Conservation (phyloP, 2,329 filamentous ascomycete species). For the Botrytis fragariae region DNA sequence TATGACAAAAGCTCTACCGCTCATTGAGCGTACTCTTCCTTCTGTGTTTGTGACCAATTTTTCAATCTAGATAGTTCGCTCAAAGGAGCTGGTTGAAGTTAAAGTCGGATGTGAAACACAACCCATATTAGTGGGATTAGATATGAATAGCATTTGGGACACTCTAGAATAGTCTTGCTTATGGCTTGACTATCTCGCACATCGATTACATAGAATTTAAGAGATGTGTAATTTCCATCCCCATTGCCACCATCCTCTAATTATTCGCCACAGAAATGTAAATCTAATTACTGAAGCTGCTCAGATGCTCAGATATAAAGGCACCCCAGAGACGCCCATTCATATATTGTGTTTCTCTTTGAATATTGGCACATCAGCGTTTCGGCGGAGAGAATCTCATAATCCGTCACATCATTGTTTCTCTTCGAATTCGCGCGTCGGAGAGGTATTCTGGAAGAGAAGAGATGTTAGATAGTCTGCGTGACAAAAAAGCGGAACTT, state of each 20-base stretch:
- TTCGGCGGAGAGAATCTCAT: too few relatives aligned
- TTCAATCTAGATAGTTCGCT: background rate
- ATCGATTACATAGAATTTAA: too few relatives aligned
- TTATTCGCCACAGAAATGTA: too few relatives aligned
- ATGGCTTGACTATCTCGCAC: background rate
- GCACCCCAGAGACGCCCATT: too few relatives aligned
- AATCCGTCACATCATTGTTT: too few relatives aligned
- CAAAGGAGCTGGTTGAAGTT: background rate
- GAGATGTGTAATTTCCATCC: too few relatives aligned
- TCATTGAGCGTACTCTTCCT: background rate
- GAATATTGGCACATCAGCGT: background rate
- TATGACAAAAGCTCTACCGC: background rate
- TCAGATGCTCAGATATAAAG: too few relatives aligned
- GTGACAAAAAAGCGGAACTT: too few relatives aligned
- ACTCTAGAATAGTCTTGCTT: background rate
- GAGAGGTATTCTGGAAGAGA: too few relatives aligned
- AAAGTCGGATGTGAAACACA: fast-evolving
- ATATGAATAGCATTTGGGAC: background rate
- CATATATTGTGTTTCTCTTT: background rate
- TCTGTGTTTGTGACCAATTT: fast-evolving
- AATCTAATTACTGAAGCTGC: background rate
- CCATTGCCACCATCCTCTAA: too few relatives aligned
- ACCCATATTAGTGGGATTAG: fast-evolving
- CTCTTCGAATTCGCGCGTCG: fast-evolving
- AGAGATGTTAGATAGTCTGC: too few relatives aligned